Percentiles rank a stretch among this genome's conserved stretches.
Evolutionary conservation across 208 protist species (phyloP).

Genomic region (Acanthamoeba healyi): DNA sequence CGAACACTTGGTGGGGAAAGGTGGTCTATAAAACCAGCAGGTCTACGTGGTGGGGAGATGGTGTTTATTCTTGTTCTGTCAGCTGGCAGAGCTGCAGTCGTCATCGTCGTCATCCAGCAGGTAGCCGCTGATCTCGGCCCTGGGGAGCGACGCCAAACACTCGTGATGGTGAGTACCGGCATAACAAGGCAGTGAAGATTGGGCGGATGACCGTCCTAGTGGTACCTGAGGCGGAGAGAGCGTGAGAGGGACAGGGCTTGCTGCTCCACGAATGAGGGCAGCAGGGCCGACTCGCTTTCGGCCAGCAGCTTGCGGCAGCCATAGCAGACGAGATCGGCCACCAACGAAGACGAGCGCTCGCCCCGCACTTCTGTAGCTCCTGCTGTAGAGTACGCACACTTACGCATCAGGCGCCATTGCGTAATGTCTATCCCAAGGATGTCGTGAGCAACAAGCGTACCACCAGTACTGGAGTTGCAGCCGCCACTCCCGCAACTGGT

Average conservation of each 20-base stretch:
- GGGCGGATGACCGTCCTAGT: background rate
- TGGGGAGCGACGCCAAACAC: background rate
- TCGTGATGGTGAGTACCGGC: no score
- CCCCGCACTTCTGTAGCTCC: no score
- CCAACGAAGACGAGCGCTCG: background rate
- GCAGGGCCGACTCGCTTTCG: background rate
- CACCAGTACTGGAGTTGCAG: background rate
- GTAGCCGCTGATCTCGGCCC: slow-evolving; percentile 25
- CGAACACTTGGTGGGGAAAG: no score
- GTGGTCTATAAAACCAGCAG: no score
- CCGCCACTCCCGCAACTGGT: background rate
- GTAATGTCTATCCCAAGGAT: no score
- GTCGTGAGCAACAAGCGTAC: background rate
- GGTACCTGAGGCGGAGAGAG: slow-evolving; percentile 7
- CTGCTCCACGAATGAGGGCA: slow-evolving; percentile 17
- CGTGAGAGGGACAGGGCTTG: background rate
- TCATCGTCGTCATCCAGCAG: slow-evolving; percentile 29
- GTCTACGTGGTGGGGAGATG: no score
- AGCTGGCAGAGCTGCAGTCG: background rate
- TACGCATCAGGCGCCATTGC: no score
- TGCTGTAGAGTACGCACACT: no score
- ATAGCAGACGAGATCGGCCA: background rate
- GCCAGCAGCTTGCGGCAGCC: slow-evolving; percentile 22
- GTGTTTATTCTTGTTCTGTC: no score
- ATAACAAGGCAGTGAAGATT: no score